These are phyloP conservation scores for Boletus austroedulis DNA, from an alignment of 1,284 basidiomycete species.

Conservation along the genomic window DNA sequence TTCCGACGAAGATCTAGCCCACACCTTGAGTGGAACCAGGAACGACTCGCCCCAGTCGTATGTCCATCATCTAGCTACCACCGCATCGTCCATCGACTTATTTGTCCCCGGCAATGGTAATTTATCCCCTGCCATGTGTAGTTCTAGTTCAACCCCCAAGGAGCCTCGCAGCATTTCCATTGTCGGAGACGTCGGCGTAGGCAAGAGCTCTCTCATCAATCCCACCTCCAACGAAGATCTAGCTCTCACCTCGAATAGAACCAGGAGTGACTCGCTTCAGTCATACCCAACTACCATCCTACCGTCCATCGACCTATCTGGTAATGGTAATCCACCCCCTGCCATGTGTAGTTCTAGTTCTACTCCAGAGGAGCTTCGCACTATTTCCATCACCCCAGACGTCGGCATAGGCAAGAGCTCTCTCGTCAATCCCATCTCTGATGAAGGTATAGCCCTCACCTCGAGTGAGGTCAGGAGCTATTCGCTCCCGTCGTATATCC, in stretches of 20 bases:
- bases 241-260: too few species aligned
- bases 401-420: conserved; percentile 34
- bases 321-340: too few species aligned
- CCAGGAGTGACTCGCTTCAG: too few species aligned
- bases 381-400: conserved; percentile 32
- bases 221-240: conserved; percentile 22
- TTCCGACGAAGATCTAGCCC: conserved; percentile 34
- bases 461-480: conserved; percentile 25
- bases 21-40: too few species aligned
- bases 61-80: background rate
- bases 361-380: conserved; percentile 18
- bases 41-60: too few species aligned
- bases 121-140: background rate
- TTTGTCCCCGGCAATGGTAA: background rate
- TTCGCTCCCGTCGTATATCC: too few species aligned
- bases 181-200: conserved; percentile 31
- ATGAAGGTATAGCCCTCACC: conserved; percentile 14
- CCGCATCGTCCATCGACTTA: conserved; percentile 4
- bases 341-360: too few species aligned
- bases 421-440: conserved; percentile 33
- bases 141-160: too few species aligned
- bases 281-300: too few species aligned
- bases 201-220: conserved; percentile 35
- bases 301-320: too few species aligned
- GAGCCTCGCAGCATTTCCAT: conserved; percentile 15